A percentile compares a stretch with the other conserved stretches of the same genome.
Evolutionary conservation across 1,139 yeast genomes (phyloP).

Genomic region (Yamadazyma diospyri): DNA sequence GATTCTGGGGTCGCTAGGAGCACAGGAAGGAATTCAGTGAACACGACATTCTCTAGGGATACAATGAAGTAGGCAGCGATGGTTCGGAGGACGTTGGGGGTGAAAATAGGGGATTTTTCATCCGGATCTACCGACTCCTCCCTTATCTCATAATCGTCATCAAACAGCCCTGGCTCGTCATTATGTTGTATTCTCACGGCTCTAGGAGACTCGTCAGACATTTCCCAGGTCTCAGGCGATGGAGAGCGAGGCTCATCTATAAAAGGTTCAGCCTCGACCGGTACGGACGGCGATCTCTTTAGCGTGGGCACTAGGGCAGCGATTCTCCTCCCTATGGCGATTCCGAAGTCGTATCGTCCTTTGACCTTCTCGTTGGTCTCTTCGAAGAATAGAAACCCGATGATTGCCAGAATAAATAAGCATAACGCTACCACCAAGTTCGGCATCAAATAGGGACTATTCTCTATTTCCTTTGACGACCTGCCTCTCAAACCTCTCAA

Average conservation of each 20-base stretch:
- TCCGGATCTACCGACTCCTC: conserved; percentile 3
- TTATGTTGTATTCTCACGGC: neutral
- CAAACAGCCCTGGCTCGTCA: neutral
- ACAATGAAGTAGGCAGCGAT: conserved; percentile 11
- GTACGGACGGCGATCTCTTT: neutral
- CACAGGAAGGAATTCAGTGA: conserved; percentile 56
- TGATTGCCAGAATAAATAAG: conserved; percentile 32
- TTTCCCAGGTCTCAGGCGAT: neutral
- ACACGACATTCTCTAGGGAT: conserved; percentile 45
- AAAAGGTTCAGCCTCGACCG: too few relatives aligned
- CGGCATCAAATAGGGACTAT: conserved; percentile 56
- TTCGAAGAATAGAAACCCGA: conserved; percentile 52
- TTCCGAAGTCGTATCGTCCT: conserved; percentile 44
- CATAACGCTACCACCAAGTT: conserved; percentile 51
- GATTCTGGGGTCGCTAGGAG: conserved; percentile 44
- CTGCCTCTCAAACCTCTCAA: neutral
- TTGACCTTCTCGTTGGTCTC: conserved; percentile 51
- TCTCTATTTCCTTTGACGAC: neutral
- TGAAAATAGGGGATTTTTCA: conserved; percentile 2
- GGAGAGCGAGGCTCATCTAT: conserved; percentile 1
- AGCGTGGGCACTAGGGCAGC: neutral
- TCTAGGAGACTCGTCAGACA: neutral
- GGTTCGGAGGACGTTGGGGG: conserved; percentile 8
- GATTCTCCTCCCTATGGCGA: conserved; percentile 45
- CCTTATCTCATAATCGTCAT: neutral